Conservation (phyloP, 805 yeast genomes). For the Hanseniaspora singularis region DNA sequence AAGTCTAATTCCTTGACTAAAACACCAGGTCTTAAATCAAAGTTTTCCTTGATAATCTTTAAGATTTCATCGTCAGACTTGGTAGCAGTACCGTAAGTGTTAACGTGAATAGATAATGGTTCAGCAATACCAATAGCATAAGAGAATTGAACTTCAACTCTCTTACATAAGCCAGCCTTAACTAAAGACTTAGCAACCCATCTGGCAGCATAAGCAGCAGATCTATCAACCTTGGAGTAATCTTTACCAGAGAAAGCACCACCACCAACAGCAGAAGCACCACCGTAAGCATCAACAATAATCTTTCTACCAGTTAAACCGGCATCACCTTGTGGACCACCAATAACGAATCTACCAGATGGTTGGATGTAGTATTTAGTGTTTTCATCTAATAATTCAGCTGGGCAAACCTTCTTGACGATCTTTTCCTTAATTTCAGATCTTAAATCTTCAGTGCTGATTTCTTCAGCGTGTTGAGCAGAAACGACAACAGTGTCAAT, state of each 20-base stretch:
- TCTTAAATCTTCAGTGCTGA: constrained; percentile 88
- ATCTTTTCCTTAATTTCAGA: constrained; percentile 62
- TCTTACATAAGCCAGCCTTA: constrained; percentile 85
- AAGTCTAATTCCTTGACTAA: constrained; percentile 91
- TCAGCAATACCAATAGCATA: constrained; percentile 99
- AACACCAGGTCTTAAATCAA: constrained; percentile 98
- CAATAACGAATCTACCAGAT: constrained; percentile 97
- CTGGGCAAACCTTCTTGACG: constrained; percentile 86
- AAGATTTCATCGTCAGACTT: constrained; percentile 82
- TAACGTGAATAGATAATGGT: constrained; percentile 95
- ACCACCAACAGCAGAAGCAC: constrained; percentile 99
- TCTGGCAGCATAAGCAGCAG: constrained; percentile 99
- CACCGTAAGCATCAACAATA: constrained; percentile 99
- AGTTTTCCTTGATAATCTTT: constrained; percentile 81
- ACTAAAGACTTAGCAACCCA: constrained; percentile 99
- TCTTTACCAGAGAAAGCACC: constrained; percentile 99
- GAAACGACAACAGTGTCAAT: constrained; percentile 97
- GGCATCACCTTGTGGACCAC: constrained; percentile 99
- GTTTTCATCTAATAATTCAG: constrained; percentile 78
- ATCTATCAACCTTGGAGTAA: constrained; percentile 98
- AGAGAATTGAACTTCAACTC: constrained; percentile 96
- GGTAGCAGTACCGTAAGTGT: constrained; percentile 95
- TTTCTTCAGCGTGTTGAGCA: constrained; percentile 94
- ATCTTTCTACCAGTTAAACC: constrained; percentile 99
- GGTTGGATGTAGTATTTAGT: constrained; percentile 98